Base-by-base conservation (phyloP, 1,139 yeast genomes). In the Zygoascus hellenicus region DNA sequence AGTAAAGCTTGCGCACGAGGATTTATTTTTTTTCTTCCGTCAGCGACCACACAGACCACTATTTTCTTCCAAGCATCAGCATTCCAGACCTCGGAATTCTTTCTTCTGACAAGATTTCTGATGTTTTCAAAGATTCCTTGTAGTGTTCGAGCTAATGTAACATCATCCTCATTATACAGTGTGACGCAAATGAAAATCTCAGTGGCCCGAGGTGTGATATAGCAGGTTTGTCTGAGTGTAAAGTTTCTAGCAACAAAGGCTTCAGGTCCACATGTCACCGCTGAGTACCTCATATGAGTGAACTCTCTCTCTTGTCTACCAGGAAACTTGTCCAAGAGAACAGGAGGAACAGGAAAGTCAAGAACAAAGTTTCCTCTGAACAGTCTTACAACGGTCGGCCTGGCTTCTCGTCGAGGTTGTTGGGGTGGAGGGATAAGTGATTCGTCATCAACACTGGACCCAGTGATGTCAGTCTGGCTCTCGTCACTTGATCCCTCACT, bases 151-250 rank as follows among this genome's bases (percentile, higher is more conserved):
- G 83, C 92, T 48, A 85, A 69, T 40, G 82, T 69, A 16, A 83
- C 68, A 54, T 86, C 95, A 59, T 82, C 81, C 67, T 85, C 95
- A 61, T 85, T 86, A 68, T 82, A 85, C 80, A 86, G 81, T 30
- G 95, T 85, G 48, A 86, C 72, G 55, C 83, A 85, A 45, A 85
- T 76, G 74, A 83, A 72, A 46, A 85, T 68, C 64, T 85, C 94
- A 0, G 94, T 85, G 51, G 74, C 73, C 52, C 95, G 70, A 2
- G 84, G 83, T 33, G 79, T 82, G 31, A 72, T 67, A 61, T 83
- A 85, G 54, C 83, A 72, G 38, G 74, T 75, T 60, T 83, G 95
- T 48, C 95, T 72, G 42, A 85, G 65, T 35, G 80, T 78, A 65
- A 83, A 85, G 55, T 77, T 73, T 56, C 72, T 74, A n/a, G 63